These are phyloP conservation scores for Pestalotiopsis sp. DNA, from an alignment of 2,329 filamentous ascomycete species.

Conservation along the genomic window DNA sequence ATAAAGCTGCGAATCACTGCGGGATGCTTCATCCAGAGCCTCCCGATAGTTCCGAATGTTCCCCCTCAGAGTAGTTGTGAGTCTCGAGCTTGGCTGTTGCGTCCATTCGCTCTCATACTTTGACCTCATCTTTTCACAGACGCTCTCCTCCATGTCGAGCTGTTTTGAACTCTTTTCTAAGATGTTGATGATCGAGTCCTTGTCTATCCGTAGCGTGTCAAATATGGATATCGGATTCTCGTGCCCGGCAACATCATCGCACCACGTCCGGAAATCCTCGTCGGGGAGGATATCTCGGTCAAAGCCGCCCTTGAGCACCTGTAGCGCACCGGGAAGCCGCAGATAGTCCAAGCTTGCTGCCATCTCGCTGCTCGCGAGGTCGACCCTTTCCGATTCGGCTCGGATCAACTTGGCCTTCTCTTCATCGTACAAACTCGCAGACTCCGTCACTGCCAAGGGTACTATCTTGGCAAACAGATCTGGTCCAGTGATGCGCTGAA, in stretches of 20 bases:
- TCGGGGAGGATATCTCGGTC: slow-evolving; percentile 88
- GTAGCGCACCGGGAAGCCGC: slow-evolving; percentile 83
- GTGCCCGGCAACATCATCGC: slow-evolving; percentile 86
- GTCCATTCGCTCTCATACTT: slow-evolving; percentile 97
- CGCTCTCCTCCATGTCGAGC: slow-evolving; percentile 94
- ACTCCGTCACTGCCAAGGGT: slow-evolving; percentile 93
- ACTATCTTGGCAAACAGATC: slow-evolving; percentile 98
- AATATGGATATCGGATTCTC: slow-evolving; percentile 79
- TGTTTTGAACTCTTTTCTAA: slow-evolving; percentile 84
- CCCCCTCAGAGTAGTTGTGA: slow-evolving; percentile 84
- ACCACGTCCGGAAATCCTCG: slow-evolving; percentile 92
- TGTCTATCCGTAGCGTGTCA: slow-evolving; percentile 76
- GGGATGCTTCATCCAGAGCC: slow-evolving; percentile 85
- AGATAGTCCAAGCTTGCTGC: slow-evolving; percentile 92
- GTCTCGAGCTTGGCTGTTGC: slow-evolving; percentile 88
- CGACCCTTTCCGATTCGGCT: slow-evolving; percentile 90
- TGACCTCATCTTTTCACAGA: slow-evolving; percentile 98
- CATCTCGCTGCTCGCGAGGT: slow-evolving; percentile 93
- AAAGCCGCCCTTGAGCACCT: slow-evolving; percentile 89
- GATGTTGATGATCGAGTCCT: slow-evolving; percentile 70
- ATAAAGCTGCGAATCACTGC: slow-evolving; percentile 83
- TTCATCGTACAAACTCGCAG: slow-evolving; percentile 95
- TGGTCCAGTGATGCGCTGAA: slow-evolving; percentile 93
- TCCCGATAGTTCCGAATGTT: slow-evolving; percentile 89
- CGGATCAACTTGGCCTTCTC: slow-evolving; percentile 96